phyloP scores from a whole-genome alignment of 345 rosid species.

The Dimocarpus longan region DNA sequence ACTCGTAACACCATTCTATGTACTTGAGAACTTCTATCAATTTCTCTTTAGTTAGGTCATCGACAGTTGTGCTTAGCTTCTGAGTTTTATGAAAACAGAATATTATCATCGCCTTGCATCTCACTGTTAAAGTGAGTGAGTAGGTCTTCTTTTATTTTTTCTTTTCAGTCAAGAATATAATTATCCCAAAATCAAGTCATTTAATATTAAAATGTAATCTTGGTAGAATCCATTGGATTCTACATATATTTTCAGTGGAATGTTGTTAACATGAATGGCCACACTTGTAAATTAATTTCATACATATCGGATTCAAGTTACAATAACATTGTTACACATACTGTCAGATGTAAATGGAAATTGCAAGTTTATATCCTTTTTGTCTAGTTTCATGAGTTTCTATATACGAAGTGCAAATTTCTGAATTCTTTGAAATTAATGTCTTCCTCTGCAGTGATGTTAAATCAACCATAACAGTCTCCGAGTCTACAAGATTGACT shows the following conservation, averaged over 20 bases:
- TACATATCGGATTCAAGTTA: background rate
- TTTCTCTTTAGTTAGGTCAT: background rate
- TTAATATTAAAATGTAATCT: conserved; percentile 11
- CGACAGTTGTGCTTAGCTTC: background rate
- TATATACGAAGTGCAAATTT: background rate
- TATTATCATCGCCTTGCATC: background rate
- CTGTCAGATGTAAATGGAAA: background rate
- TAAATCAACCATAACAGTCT: conserved; percentile 34
- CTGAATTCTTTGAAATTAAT: conserved; percentile 27
- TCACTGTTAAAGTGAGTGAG: background rate
- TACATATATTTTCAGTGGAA: background rate
- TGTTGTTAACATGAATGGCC: background rate
- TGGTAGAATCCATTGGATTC: background rate
- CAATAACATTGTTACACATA: background rate
- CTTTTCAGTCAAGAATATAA: background rate
- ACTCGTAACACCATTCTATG: background rate
- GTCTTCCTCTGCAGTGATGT: conserved; percentile 40
- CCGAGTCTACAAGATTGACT: conserved; percentile 37
- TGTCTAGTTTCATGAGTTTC: background rate
- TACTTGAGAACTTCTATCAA: background rate
- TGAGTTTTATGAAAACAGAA: background rate
- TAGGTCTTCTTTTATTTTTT: background rate
- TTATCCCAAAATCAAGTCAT: background rate
- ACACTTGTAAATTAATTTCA: background rate
- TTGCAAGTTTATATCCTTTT: conserved; percentile 3